Percentiles rank a stretch among this genome's conserved stretches.
These are phyloP conservation scores for Lagenidium giganteum DNA, from an alignment of 352 stramenopile genomes.

Conservation along the genomic window DNA sequence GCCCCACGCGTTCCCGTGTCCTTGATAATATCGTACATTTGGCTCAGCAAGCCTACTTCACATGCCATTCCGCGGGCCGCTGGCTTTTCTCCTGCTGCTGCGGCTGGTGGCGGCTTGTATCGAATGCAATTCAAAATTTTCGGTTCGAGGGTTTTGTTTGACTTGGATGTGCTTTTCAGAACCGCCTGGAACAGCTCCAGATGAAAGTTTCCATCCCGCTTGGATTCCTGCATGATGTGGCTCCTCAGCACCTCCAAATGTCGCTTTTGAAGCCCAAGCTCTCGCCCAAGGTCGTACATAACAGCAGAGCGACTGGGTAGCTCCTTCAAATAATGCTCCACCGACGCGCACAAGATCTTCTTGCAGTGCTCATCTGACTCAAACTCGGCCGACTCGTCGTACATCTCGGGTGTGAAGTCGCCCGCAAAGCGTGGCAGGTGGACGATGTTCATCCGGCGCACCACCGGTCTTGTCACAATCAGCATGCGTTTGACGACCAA, in stretches of 20 bases:
- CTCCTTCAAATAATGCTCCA: slow-evolving; percentile 53
- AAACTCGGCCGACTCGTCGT: slow-evolving; percentile 64
- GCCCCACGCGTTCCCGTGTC: slow-evolving; percentile 50
- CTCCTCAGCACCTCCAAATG: slow-evolving; percentile 59
- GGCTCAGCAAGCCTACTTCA: slow-evolving; percentile 57
- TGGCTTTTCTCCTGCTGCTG: background rate
- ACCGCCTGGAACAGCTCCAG: slow-evolving; percentile 77
- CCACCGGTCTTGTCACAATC: slow-evolving; percentile 52
- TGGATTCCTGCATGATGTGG: slow-evolving; percentile 66
- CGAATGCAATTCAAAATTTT: slow-evolving; percentile 82
- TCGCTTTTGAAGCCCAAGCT: slow-evolving; percentile 63
- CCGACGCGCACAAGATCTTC: slow-evolving; percentile 46
- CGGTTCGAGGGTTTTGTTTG: slow-evolving; percentile 34
- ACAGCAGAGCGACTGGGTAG: slow-evolving; percentile 59
- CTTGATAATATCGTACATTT: slow-evolving; percentile 75
- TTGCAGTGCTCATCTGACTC: slow-evolving; percentile 81
- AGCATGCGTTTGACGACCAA: slow-evolving; percentile 82
- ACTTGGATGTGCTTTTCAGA: slow-evolving; percentile 51
- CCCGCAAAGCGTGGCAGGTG: slow-evolving; percentile 67
- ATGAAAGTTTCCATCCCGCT: slow-evolving; percentile 46
- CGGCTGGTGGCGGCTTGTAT: slow-evolving; percentile 33
- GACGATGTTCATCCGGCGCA: slow-evolving; percentile 75
- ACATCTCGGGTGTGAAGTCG: slow-evolving; percentile 59
- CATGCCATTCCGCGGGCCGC: slow-evolving; percentile 38
- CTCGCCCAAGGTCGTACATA: slow-evolving; percentile 60